phyloP scores from a whole-genome alignment of 2,329 filamentous ascomycete genomes.

The Venturia asperata region DNA sequence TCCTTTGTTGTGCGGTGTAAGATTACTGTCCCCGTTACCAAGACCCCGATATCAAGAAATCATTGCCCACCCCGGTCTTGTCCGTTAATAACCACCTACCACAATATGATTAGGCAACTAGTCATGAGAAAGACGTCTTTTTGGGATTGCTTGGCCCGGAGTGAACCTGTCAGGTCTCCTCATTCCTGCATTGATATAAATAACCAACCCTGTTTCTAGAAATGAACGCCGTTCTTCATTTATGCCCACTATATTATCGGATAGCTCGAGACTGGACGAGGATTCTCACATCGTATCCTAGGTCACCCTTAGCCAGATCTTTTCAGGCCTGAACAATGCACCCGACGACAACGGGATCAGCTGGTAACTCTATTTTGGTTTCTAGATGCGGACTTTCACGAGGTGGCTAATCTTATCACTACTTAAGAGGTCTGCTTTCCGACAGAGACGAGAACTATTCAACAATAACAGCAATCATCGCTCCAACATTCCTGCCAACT shows the following conservation, averaged over 20 bases:
- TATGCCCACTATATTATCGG: not conserved
- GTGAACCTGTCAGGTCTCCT: not conserved
- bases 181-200: conserved; percentile 5
- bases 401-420: not conserved
- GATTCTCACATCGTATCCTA: conserved; percentile 9
- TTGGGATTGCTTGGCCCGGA: not conserved
- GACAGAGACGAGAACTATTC: not conserved
- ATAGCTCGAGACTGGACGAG: not conserved
- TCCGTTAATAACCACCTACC: not conserved
- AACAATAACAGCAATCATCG: conserved; percentile 1
- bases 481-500: not conserved
- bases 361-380: not conserved
- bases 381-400: not conserved
- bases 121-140: not conserved
- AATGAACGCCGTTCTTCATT: not conserved
- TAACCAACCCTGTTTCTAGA: not conserved
- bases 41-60: not conserved
- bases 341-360: not conserved
- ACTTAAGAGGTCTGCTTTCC: conserved; percentile 4
- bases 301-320: not conserved
- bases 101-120: not conserved
- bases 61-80: not conserved
- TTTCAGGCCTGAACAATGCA: not conserved
- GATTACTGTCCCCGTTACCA: not conserved
- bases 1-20: not conserved